A percentile compares a stretch with the other conserved stretches of the same genome.
Evolutionary conservation across 257 asterid species (phyloP).

Genomic region (Nicotiana knightiana): DNA sequence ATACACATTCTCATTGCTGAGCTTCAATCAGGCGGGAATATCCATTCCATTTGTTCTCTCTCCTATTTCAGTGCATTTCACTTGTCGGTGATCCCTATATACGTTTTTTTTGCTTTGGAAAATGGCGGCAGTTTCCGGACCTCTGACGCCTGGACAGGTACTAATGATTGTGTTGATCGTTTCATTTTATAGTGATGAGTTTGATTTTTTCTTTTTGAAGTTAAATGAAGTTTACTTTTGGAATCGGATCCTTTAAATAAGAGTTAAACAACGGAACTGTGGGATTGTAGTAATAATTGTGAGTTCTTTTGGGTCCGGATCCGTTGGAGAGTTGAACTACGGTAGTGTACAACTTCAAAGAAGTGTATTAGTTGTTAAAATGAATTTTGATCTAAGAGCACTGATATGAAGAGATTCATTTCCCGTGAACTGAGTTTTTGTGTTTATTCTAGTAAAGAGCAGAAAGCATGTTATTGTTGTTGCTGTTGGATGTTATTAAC

Average conservation of each 20-base stretch:
- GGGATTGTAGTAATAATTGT: neutral
- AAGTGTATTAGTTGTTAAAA: neutral
- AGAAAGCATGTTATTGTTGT: neutral
- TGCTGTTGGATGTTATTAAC: neutral
- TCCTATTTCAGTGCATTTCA: neutral
- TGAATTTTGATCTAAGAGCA: neutral
- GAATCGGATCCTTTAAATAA: neutral
- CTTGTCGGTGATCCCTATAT: neutral
- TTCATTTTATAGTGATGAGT: neutral
- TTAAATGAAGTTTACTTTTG: neutral
- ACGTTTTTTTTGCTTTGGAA: neutral
- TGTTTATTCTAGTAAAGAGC: neutral
- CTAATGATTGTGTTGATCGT: constrained; percentile 1
- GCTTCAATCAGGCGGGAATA: neutral
- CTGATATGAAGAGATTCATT: neutral
- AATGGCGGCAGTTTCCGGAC: constrained; percentile 71
- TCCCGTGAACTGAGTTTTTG: neutral
- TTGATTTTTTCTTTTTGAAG: neutral
- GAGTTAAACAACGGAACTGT: neutral
- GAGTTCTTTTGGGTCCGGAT: neutral
- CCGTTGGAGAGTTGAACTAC: neutral
- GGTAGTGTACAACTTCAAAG: neutral
- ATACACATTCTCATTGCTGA: neutral
- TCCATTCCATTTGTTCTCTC: neutral
- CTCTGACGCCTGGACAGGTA: constrained; percentile 72